A percentile compares a stretch with the other conserved stretches of the same genome.
Evolutionary conservation across 2,329 filamentous ascomycete genomes (phyloP).

Genomic region (Trichophyton simii): DNA sequence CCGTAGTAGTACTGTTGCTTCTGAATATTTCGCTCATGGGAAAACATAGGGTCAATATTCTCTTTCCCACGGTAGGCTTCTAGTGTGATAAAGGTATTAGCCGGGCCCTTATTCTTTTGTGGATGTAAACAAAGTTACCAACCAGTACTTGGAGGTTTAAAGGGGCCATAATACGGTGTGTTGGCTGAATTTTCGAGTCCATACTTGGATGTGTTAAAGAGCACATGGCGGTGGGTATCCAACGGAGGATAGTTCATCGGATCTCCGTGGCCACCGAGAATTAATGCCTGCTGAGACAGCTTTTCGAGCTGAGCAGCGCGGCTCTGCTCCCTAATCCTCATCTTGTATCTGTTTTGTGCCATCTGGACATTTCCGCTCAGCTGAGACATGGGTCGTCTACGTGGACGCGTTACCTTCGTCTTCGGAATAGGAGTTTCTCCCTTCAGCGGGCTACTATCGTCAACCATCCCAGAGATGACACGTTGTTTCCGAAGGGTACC

Average conservation of each 20-base stretch:
- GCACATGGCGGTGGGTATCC: conserved; percentile 22
- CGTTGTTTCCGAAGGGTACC: conserved; percentile 33
- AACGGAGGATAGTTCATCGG: conserved; percentile 21
- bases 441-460: conserved; percentile 35
- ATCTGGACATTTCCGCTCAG: conserved; percentile 23
- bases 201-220: conserved; percentile 12
- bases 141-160: not conserved
- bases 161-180: conserved; percentile 1
- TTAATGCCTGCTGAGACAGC: conserved; percentile 14
- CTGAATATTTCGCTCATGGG: conserved; percentile 16
- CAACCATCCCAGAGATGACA: conserved; percentile 37
- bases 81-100: conserved; percentile 12
- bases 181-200: not conserved
- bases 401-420: conserved; percentile 20
- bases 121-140: not conserved
- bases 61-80: conserved; percentile 22
- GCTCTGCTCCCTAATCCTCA: conserved; percentile 11
- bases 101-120: not conserved
- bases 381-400: conserved; percentile 20
- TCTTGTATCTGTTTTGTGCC: conserved; percentile 20
- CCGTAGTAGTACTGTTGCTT: conserved; percentile 19
- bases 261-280: conserved; percentile 19
- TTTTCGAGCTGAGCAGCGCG: conserved; percentile 8
- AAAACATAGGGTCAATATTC: conserved; percentile 26
- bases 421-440: conserved; percentile 34